Evolutionary conservation across 345 rosid genomes (phyloP).

Genomic region (Pugionium dolabratum): DNA sequence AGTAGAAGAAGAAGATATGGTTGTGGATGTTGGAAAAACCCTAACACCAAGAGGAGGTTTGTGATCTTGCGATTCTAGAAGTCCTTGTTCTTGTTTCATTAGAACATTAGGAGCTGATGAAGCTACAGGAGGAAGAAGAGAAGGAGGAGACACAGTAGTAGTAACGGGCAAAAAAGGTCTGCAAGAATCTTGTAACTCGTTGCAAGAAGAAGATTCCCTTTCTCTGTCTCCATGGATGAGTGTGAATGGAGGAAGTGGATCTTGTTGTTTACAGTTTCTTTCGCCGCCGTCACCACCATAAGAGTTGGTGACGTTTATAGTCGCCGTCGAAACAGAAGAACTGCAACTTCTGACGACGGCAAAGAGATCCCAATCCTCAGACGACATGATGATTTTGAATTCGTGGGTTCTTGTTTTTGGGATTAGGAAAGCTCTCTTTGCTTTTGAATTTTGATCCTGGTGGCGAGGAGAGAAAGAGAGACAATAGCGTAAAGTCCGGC

Average conservation of each 20-base stretch:
- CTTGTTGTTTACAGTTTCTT: constrained; percentile 40
- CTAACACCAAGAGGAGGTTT: constrained; percentile 33
- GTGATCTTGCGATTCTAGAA: constrained; percentile 30
- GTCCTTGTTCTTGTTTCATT: constrained; percentile 39
- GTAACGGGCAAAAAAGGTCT: constrained; percentile 50
- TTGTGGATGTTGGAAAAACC: constrained; percentile 28
- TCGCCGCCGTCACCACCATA: constrained; percentile 15
- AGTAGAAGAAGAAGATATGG: constrained; percentile 30
- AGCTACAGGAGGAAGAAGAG: constrained; percentile 13
- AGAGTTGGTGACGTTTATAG: constrained; percentile 26
- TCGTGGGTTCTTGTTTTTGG: background rate
- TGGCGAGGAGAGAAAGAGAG: constrained; percentile 33
- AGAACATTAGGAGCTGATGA: constrained; percentile 18
- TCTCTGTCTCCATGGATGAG: constrained; percentile 31
- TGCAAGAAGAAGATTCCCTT: constrained; percentile 34
- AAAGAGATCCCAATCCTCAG: constrained; percentile 76
- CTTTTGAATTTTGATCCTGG: constrained; percentile 14
- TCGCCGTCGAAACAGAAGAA: constrained; percentile 31
- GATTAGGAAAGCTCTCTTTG: constrained; percentile 31
- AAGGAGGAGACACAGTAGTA: constrained; percentile 36
- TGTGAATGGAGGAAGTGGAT: constrained; percentile 38
- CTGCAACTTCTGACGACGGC: constrained; percentile 74
- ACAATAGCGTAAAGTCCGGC: constrained; percentile 53
- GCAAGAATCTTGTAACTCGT: constrained; percentile 59
- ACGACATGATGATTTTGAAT: constrained; percentile 29